Evolutionary conservation across 495 filamentous ascomycete species (phyloP).

Genomic region (Collariella sp.): DNA sequence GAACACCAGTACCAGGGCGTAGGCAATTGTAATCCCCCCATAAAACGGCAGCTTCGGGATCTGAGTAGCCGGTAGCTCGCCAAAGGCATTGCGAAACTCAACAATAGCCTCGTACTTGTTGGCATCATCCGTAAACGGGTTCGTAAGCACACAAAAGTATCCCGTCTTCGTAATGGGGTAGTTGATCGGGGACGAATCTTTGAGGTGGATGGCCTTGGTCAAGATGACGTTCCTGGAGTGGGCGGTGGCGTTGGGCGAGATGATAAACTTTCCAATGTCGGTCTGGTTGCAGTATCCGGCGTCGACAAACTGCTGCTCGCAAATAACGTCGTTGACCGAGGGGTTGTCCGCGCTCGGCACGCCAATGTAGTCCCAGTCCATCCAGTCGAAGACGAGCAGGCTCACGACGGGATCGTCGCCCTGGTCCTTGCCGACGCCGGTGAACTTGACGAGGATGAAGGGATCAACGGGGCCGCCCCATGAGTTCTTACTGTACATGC

Average conservation of each 20-base stretch:
- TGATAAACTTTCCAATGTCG: conserved; percentile 77
- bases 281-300: conserved; percentile 59
- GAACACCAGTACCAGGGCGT: conserved; percentile 76
- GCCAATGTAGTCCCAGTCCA: conserved; percentile 73
- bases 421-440: conserved; percentile 46
- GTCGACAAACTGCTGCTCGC: conserved; percentile 59
- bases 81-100: conserved; percentile 91
- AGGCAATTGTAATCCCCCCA: conserved; percentile 86
- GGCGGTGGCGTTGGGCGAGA: conserved; percentile 62
- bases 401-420: conserved; percentile 67
- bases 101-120: conserved; percentile 66
- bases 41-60: conserved; percentile 98
- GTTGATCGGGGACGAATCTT: conserved; percentile 60
- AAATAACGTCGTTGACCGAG: conserved; percentile 64
- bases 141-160: conserved; percentile 90
- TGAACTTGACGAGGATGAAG: conserved; percentile 77
- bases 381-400: conserved; percentile 91
- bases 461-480: conserved; percentile 90
- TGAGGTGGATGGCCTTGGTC: conserved; percentile 75
- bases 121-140: conserved; percentile 52
- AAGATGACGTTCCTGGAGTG: conserved; percentile 60
- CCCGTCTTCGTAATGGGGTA: conserved; percentile 82
- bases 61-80: conserved; percentile 88
- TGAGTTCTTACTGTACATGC: conserved; percentile 87
- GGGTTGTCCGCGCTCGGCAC: conserved; percentile 26